A percentile compares a stretch with the other conserved stretches of the same genome.
Evolutionary conservation across 768 basidiomycete genomes (phyloP).

Genomic region (Suillus decipiens): DNA sequence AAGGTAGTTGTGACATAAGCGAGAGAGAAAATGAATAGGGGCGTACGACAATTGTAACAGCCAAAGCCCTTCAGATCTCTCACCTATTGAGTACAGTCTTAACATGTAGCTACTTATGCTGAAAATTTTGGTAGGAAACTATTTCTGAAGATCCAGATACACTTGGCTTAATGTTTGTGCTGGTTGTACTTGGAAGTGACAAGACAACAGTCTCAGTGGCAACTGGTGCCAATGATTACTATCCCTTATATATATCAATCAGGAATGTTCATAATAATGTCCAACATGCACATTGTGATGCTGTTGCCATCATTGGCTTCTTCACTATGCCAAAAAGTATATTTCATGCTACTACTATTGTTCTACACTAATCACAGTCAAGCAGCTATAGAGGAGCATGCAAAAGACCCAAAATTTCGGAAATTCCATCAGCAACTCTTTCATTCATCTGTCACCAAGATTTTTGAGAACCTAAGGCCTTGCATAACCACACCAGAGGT

Average conservation of each 20-base stretch:
- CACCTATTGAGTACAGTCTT: too few relatives aligned
- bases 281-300: slow-evolving; percentile 21
- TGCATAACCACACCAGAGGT: slow-evolving; percentile 32
- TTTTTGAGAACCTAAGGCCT: slow-evolving; percentile 26
- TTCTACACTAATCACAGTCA: too few relatives aligned
- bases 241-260: slow-evolving; percentile 26
- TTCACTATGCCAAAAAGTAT: slow-evolving; percentile 23
- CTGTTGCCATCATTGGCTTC: slow-evolving; percentile 22
- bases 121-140: too few relatives aligned
- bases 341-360: too few relatives aligned
- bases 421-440: slow-evolving; percentile 34
- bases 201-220: slow-evolving; percentile 31
- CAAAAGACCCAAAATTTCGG: slow-evolving; percentile 19
- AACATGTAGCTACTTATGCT: too few relatives aligned
- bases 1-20: too few relatives aligned
- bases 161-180: too few relatives aligned
- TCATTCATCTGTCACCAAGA: slow-evolving; percentile 28
- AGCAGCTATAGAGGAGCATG: neutral
- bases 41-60: too few relatives aligned
- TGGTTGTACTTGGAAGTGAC: slow-evolving; percentile 23
- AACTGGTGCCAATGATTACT: slow-evolving; percentile 26
- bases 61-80: too few relatives aligned
- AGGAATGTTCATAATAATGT: slow-evolving; percentile 26
- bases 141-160: too few relatives aligned
- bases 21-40: too few relatives aligned